Evolutionary conservation across 257 asterid genomes (phyloP), one percentile per base, ranked within the genome.

Genomic region (Solanum chmielewskii): DNA sequence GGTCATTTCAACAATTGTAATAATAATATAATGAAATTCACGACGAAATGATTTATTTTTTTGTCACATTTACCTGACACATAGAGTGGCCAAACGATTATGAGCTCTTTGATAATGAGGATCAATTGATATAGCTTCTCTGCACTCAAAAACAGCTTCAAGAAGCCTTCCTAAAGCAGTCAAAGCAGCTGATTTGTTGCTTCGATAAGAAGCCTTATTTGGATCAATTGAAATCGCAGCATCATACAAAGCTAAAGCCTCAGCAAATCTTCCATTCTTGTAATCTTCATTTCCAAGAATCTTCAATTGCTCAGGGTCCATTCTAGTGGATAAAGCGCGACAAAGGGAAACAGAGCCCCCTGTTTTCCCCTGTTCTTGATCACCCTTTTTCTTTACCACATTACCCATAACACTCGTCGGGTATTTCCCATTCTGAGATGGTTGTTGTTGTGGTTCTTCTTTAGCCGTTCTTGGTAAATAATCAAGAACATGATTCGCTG

Each of bases 121-220:
- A 29, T 95, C 98, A 39, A 94, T 94, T 73, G 95, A 87, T 56
- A 95, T 93, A 3, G 98, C 98, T 93, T 95, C 97, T 69, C 95
- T 87, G 90, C 98, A 95, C 89, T 97, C 99, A 41, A 94, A 91
- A 16, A 93, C 99, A 11, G 99, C 99, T 88, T 96, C 95, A n/a
- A 95, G 95, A 88, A 96, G 97, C 91, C 92, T 91, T 44, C 99
- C 99, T 71, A 97, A 45, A 18, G 99, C 98, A 12, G 97, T 92
- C n/a, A 97, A 89, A 2, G 99, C 99, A 4, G 99, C 99, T 21
- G 98, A 93, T 91, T 96, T 97, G 88, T 97, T 97, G 95, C 99
- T 97, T 68, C 99, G 75, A 33, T 97, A 97, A 49, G 99, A 93
- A 37, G 99, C 99, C 91, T 95, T 97, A 44, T 91, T 92, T 0